A percentile compares a stretch with the other conserved stretches of the same genome.
phyloP scores from a whole-genome alignment of 106 monocot genomes.

The Dendrobium nobile region DNA sequence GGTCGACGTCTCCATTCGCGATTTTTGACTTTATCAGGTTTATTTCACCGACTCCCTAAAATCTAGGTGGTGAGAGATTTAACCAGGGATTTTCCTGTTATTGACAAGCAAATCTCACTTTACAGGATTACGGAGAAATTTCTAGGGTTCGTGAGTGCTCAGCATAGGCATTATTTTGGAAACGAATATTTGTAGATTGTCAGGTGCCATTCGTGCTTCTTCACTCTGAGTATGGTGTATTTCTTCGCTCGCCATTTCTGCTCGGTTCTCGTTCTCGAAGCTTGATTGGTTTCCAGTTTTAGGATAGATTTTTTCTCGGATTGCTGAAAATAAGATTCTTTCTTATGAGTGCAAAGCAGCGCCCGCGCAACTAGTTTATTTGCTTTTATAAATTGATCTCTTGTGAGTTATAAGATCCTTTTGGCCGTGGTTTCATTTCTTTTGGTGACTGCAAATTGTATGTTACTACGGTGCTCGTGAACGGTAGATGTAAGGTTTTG shows the following conservation, averaged over 20 bases:
- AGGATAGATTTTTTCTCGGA: neutral
- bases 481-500: neutral
- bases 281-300: neutral
- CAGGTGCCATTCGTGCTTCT: neutral
- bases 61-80: slow-evolving; percentile 22
- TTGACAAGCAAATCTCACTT: neutral
- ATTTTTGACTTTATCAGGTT: too few species aligned
- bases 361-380: neutral
- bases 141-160: neutral
- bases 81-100: neutral
- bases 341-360: neutral
- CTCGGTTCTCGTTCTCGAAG: neutral
- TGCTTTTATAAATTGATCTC: neutral
- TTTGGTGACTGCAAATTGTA: neutral
- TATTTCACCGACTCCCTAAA: too few species aligned
- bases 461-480: neutral
- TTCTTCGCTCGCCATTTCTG: neutral
- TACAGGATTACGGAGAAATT: neutral
- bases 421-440: neutral
- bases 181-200: neutral
- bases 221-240: neutral
- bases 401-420: neutral
- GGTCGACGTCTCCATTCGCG: too few species aligned
- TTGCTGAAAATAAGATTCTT: neutral
- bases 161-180: neutral